A percentile compares a stretch with the other conserved stretches of the same genome.
phyloP scores from a whole-genome alignment of 2,329 filamentous ascomycete genomes.

The Knufia petricola region DNA sequence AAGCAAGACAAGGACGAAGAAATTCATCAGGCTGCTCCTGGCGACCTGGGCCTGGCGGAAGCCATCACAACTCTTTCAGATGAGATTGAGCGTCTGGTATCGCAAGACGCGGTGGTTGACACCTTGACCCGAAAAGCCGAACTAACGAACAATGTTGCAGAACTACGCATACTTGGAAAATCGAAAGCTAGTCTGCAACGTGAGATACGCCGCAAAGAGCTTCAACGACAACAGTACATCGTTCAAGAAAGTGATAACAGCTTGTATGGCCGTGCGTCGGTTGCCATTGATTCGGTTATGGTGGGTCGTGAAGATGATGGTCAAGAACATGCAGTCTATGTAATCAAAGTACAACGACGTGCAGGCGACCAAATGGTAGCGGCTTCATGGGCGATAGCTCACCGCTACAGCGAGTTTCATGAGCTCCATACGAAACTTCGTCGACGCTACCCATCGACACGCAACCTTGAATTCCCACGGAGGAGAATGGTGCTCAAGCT shows the following conservation, averaged over 20 bases:
- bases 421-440: constrained; percentile 86
- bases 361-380: constrained; percentile 93
- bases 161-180: constrained; percentile 83
- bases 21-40: constrained; percentile 87
- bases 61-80: constrained; percentile 80
- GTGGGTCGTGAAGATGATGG: constrained; percentile 87
- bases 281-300: constrained; percentile 86
- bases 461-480: constrained; percentile 82
- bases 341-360: constrained; percentile 81
- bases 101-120: constrained; percentile 85
- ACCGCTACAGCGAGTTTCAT: constrained; percentile 93
- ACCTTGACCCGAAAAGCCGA: constrained; percentile 90
- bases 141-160: constrained; percentile 90
- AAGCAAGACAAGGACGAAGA: constrained; percentile 57
- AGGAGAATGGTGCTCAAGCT: constrained; percentile 92
- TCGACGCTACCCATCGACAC: constrained; percentile 73
- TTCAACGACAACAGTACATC: constrained; percentile 93
- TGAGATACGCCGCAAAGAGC: constrained; percentile 85
- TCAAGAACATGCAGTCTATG: constrained; percentile 80
- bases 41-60: constrained; percentile 85
- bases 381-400: constrained; percentile 87
- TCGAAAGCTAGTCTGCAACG: constrained; percentile 87
- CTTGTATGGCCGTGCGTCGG: constrained; percentile 79
- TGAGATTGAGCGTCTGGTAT: constrained; percentile 78
- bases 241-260: constrained; percentile 97